These are phyloP conservation scores for Piper longum DNA, from an alignment of 164 flowering plant species.

Conservation along the genomic window DNA sequence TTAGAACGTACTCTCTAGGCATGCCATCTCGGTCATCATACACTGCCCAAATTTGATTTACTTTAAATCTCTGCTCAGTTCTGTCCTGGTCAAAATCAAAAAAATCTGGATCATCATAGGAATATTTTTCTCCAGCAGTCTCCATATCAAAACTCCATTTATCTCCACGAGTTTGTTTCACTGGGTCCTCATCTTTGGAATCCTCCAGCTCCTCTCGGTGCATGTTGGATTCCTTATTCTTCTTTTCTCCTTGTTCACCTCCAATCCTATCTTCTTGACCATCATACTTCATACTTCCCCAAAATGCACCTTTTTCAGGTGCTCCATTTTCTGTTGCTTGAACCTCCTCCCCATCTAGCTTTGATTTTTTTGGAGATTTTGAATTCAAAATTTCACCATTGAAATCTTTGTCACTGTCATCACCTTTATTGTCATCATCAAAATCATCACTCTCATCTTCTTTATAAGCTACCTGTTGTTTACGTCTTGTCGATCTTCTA, in stretches of 20 bases:
- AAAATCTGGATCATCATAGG: slow-evolving; percentile 48
- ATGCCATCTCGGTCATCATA: slow-evolving; percentile 2
- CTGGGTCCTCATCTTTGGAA: no score
- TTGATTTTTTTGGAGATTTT: background rate
- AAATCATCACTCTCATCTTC: slow-evolving; percentile 45
- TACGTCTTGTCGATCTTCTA: slow-evolving; percentile 35
- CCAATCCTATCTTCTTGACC: no score
- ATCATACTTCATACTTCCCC: background rate
- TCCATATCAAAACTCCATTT: no score
- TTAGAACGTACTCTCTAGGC: slow-evolving; percentile 13
- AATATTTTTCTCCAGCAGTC: background rate
- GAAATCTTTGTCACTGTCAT: background rate
- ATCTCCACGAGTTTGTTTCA: background rate
- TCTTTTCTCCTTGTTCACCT: no score
- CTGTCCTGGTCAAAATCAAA: slow-evolving; percentile 42
- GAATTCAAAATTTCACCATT: slow-evolving; percentile 2
- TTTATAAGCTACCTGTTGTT: slow-evolving; percentile 34
- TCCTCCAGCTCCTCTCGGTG: no score
- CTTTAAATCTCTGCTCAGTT: slow-evolving; percentile 9
- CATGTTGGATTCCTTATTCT: no score
- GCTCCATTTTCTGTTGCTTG: background rate
- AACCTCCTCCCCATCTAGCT: background rate
- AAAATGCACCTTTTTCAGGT: slow-evolving; percentile 4
- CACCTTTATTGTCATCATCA: slow-evolving; percentile 3
- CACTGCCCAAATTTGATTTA: slow-evolving; percentile 1